phyloP scores from a whole-genome alignment of 169 alveolate genomes.

The Eimeria sp. region DNA sequence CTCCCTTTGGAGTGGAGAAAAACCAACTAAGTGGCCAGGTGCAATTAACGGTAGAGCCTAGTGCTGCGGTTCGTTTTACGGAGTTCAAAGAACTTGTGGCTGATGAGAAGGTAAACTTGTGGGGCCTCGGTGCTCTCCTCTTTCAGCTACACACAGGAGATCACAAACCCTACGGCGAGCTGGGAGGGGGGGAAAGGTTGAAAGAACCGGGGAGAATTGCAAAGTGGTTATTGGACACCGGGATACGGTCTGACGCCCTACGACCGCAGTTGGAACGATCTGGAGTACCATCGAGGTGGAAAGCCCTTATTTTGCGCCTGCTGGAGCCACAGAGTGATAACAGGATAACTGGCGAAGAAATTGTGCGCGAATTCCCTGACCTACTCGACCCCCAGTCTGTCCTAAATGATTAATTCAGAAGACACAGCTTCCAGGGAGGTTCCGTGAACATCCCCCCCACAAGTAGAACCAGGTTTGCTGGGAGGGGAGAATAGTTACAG shows the following conservation, averaged over 20 bases:
- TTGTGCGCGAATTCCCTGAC: neutral
- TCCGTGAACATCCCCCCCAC: neutral
- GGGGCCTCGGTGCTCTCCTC: conserved; percentile 14
- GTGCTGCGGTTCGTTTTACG: neutral
- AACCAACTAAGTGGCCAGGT: neutral
- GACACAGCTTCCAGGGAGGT: no score
- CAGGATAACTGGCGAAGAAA: neutral
- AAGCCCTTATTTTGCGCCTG: neutral
- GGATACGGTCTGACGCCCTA: neutral
- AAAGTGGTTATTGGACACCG: neutral
- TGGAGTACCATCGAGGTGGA: neutral
- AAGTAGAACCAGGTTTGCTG: neutral
- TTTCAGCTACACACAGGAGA: neutral
- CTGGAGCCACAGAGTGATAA: neutral
- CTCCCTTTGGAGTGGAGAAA: neutral
- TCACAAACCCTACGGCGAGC: neutral
- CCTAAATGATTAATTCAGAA: neutral
- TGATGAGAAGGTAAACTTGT: neutral
- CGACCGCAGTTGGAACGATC: neutral
- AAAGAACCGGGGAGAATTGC: neutral
- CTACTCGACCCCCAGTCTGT: neutral
- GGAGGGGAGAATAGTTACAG: neutral
- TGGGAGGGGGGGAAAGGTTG: neutral
- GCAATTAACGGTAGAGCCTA: neutral
- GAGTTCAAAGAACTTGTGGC: neutral